phyloP scores from a whole-genome alignment of 768 basidiomycete genomes.

The Strobilomyces confusus region DNA sequence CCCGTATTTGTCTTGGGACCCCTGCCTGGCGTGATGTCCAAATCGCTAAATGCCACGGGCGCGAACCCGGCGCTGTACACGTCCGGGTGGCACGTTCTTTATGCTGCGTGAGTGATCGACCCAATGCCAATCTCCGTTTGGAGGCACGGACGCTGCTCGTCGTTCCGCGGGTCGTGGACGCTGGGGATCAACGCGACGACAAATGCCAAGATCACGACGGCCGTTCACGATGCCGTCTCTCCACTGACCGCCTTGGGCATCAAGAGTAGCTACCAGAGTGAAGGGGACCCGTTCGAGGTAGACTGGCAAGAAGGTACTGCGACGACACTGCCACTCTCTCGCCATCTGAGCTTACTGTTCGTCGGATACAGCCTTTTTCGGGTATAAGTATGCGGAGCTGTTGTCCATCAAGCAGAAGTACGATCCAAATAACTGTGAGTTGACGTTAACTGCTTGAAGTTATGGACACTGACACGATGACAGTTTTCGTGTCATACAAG shows the following conservation, averaged over 20 bases:
- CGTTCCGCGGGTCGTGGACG: conserved; percentile 14
- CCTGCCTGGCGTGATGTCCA: conserved; percentile 6
- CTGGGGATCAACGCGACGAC: background rate
- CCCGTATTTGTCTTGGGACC: background rate
- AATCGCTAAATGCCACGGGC: conserved; percentile 5
- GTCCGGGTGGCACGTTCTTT: conserved; percentile 14
- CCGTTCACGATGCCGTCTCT: conserved; percentile 6
- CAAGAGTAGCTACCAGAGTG: conserved; percentile 22
- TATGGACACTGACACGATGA: background rate
- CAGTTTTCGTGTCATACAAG: conserved; percentile 20
- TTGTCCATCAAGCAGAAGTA: conserved; percentile 22
- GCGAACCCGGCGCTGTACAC: conserved; percentile 18
- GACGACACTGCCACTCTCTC: background rate
- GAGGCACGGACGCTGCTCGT: background rate
- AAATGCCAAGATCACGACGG: background rate
- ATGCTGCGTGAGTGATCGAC: conserved; percentile 7
- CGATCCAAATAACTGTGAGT: conserved; percentile 19
- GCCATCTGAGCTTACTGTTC: background rate
- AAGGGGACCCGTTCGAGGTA: conserved; percentile 16
- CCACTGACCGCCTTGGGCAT: conserved; percentile 16
- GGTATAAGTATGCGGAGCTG: conserved; percentile 16
- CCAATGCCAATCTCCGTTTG: background rate
- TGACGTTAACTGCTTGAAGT: background rate
- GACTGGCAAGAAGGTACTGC: conserved; percentile 17
- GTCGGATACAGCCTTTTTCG: conserved; percentile 15